Evolutionary conservation across 768 basidiomycete genomes (phyloP).

Genomic region (Leccinum arenicola): DNA sequence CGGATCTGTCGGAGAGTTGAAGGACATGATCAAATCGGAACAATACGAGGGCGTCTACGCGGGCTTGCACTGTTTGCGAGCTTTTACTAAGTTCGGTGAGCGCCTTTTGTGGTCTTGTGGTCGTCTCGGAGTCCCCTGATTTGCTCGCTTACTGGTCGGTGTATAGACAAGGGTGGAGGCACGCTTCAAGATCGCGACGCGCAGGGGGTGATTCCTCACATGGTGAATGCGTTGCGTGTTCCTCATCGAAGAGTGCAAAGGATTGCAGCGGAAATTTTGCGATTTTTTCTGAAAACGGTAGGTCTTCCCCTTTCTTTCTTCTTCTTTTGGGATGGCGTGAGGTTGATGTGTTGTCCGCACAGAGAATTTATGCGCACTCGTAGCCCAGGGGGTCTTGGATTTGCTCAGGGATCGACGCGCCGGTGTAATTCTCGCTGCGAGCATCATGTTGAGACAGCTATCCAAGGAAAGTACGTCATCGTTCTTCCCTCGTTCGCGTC

Average conservation of each 20-base stretch:
- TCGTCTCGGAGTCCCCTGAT: not conserved
- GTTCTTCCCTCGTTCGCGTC: too few species aligned
- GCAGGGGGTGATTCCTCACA: constrained; percentile 5
- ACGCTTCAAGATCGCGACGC: constrained; percentile 2
- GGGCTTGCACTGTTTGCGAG: constrained; percentile 24
- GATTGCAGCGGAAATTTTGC: constrained; percentile 13
- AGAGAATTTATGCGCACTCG: too few species aligned
- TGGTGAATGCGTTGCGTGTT: constrained; percentile 16
- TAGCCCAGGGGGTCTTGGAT: too few species aligned
- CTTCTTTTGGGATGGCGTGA: too few species aligned
- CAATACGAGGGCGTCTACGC: constrained; percentile 11
- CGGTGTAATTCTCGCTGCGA: too few species aligned
- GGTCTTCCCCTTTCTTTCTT: not conserved
- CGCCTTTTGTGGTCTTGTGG: not conserved
- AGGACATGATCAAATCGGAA: constrained; percentile 14
- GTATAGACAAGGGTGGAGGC: constrained; percentile 7
- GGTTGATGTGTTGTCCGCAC: too few species aligned
- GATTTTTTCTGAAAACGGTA: constrained; percentile 17
- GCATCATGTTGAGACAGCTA: too few species aligned
- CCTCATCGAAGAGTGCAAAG: constrained; percentile 18
- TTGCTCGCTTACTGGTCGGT: not conserved
- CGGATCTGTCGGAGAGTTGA: constrained; percentile 12
- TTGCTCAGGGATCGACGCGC: too few species aligned
- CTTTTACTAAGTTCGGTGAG: constrained; percentile 20
- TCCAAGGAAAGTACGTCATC: too few species aligned